phyloP scores from a whole-genome alignment of 345 rosid species.

The Mercurialis annua region DNA sequence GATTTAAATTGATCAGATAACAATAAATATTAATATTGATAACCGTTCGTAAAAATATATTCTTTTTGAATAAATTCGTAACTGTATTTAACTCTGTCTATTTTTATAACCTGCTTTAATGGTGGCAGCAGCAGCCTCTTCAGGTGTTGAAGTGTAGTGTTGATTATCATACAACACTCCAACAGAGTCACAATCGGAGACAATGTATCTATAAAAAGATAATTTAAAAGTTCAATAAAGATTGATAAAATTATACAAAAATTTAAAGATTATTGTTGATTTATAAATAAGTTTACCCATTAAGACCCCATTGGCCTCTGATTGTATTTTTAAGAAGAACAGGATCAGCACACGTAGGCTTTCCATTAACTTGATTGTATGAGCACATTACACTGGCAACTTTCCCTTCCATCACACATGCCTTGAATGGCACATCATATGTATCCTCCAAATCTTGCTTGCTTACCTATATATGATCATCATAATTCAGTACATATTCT shows the following conservation, averaged over 20 bases:
- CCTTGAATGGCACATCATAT: constrained; percentile 75
- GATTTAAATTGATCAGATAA: too few relatives aligned
- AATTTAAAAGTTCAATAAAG: background rate
- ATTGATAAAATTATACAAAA: background rate
- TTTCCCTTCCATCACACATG: constrained; percentile 78
- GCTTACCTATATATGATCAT: constrained; percentile 50
- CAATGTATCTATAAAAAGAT: constrained; percentile 59
- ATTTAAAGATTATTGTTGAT: background rate
- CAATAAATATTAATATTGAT: too few relatives aligned
- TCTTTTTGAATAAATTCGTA: too few relatives aligned
- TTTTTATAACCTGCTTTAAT: constrained; percentile 58
- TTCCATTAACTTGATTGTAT: constrained; percentile 92
- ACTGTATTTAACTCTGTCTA: too few relatives aligned
- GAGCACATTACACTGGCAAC: constrained; percentile 99
- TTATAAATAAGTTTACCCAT: constrained; percentile 47
- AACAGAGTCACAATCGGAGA: constrained; percentile 90
- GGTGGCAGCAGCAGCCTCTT: constrained; percentile 77
- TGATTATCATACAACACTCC: constrained; percentile 67
- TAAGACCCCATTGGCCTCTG: constrained; percentile 85
- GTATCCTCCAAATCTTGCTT: constrained; percentile 93
- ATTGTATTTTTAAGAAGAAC: constrained; percentile 68
- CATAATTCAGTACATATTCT: background rate
- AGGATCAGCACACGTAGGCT: constrained; percentile 92
- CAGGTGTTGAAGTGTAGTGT: constrained; percentile 71
- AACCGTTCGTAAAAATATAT: too few relatives aligned